phyloP scores from a whole-genome alignment of 2,329 filamentous ascomycete genomes.

The Phoma herbarum region DNA sequence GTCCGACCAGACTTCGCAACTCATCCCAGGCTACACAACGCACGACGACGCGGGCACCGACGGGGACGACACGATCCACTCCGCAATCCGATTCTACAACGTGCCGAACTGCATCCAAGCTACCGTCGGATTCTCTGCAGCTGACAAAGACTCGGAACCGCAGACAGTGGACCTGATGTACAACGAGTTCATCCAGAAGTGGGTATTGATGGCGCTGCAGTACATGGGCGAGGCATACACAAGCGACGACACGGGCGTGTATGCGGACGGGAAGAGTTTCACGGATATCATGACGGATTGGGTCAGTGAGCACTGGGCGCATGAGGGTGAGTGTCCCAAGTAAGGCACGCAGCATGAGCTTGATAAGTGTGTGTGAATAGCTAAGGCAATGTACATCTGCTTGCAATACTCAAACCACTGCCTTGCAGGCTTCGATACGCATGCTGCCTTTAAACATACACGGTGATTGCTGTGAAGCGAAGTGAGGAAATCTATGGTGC shows the following conservation, averaged over 20 bases:
- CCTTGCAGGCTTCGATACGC: neutral
- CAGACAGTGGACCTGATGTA: slow-evolving; percentile 87
- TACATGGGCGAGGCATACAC: slow-evolving; percentile 63
- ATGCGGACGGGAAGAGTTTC: slow-evolving; percentile 63
- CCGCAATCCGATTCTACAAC: slow-evolving; percentile 74
- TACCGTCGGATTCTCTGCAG: slow-evolving; percentile 66
- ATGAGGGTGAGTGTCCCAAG: slow-evolving; percentile 33
- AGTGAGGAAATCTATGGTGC: neutral
- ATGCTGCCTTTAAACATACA: neutral
- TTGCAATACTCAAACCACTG: too few species aligned
- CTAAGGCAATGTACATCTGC: neutral
- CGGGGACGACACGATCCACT: slow-evolving; percentile 90
- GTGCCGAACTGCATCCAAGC: slow-evolving; percentile 87
- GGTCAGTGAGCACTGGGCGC: slow-evolving; percentile 64
- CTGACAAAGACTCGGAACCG: slow-evolving; percentile 58
- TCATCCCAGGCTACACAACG: slow-evolving; percentile 88
- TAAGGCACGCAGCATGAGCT: neutral
- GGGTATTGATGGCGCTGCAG: slow-evolving; percentile 78
- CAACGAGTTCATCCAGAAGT: slow-evolving; percentile 87
- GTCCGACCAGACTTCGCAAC: too few species aligned
- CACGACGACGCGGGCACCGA: slow-evolving; percentile 81
- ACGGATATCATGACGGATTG: slow-evolving; percentile 67
- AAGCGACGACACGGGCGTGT: slow-evolving; percentile 60
- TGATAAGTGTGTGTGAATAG: neutral
- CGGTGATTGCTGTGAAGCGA: neutral